Percentiles rank a stretch among this genome's conserved stretches.
These are phyloP conservation scores for Corylus avellana DNA, from an alignment of 306 rosid genomes.

Conservation along the genomic window DNA sequence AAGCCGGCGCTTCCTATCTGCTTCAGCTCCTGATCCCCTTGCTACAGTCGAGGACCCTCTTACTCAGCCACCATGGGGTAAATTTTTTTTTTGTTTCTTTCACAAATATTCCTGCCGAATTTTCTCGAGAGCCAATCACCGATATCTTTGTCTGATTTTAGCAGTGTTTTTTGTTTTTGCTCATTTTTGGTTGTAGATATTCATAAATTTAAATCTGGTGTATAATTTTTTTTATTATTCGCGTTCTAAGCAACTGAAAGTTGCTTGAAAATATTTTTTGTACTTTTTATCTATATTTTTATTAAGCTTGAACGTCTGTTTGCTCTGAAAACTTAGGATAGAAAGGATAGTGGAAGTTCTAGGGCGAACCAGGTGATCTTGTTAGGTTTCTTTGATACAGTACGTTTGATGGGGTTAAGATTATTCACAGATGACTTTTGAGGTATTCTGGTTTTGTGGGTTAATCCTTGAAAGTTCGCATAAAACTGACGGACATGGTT, in stretches of 20 bases:
- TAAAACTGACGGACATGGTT: neutral
- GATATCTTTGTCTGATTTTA: neutral
- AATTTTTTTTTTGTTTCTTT: neutral
- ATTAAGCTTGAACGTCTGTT: neutral
- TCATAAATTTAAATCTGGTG: neutral
- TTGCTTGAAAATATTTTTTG: neutral
- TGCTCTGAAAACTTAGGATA: no score
- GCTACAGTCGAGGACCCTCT: slow-evolving; percentile 17
- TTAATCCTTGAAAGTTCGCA: neutral
- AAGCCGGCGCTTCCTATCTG: slow-evolving; percentile 10
- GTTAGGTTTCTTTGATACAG: no score
- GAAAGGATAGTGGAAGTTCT: no score
- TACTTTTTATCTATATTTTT: neutral
- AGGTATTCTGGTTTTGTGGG: neutral
- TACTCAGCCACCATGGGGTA: slow-evolving; percentile 53
- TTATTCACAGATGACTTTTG: no score
- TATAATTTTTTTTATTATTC: neutral
- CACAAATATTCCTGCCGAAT: neutral
- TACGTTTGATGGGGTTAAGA: no score
- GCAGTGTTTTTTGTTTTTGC: neutral
- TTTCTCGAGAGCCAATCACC: neutral
- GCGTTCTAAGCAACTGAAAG: neutral
- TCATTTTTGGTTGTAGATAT: neutral
- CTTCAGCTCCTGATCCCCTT: neutral
- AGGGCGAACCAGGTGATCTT: no score